These are phyloP conservation scores for Plasmodium inui DNA, from an alignment of 169 alveolate genomes.

Conservation along the genomic window DNA sequence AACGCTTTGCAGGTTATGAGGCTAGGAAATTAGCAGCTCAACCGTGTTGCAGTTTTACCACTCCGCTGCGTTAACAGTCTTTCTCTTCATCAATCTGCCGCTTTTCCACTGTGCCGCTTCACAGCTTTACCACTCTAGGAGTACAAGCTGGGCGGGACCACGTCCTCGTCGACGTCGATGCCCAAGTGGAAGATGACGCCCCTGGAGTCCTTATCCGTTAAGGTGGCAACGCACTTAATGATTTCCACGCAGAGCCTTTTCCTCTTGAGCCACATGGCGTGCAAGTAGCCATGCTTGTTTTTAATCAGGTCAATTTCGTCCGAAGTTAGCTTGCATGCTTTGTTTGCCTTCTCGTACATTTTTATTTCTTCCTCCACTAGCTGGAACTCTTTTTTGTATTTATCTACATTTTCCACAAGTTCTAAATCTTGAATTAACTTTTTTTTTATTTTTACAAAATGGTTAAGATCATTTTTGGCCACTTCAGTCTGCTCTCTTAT, in stretches of 20 bases:
- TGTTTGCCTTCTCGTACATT: conserved; percentile 26
- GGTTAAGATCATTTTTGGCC: conserved; percentile 25
- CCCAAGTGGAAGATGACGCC: conserved; percentile 71
- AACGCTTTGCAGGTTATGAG: not conserved
- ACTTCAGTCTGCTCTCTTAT: conserved; percentile 35
- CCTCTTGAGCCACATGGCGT: conserved; percentile 53
- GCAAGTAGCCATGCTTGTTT: conserved; percentile 65
- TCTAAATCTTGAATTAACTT: conserved; percentile 50
- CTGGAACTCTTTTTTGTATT: conserved; percentile 18
- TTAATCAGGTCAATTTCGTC: conserved; percentile 62
- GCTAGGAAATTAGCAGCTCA: too few species aligned
- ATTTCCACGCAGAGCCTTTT: conserved; percentile 52
- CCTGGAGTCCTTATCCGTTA: conserved; percentile 67
- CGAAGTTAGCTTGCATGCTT: conserved; percentile 32
- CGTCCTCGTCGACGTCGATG: conserved; percentile 68
- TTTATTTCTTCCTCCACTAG: conserved; percentile 48
- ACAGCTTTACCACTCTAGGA: not conserved
- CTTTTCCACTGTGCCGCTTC: too few species aligned
- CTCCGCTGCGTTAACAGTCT: too few species aligned
- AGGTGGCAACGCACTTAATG: conserved; percentile 57
- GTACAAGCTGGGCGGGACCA: conserved; percentile 37
- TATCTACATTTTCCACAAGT: conserved; percentile 19
- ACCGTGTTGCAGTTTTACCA: too few species aligned
- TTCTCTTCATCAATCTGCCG: too few species aligned
- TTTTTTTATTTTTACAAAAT: conserved; percentile 62